Evolutionary conservation across 2,329 filamentous ascomycete genomes (phyloP), one percentile per base, ranked within the genome.

Genomic region (Cladosporium austrohemisphaericum): DNA sequence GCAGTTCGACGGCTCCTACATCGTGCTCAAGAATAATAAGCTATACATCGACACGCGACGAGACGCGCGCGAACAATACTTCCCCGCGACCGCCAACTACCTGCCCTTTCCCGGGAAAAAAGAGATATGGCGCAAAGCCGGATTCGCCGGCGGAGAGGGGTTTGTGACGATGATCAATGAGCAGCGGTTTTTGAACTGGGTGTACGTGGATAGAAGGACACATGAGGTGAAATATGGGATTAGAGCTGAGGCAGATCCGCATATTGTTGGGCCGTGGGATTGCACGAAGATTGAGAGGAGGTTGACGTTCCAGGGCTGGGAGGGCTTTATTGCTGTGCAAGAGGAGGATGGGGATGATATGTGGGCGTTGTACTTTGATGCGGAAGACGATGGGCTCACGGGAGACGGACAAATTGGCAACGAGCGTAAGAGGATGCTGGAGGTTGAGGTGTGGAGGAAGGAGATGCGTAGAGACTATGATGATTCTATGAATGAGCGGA

Each of bases 381-480:
- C 31, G 13, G 47, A 55, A 10, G 55, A 57, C 28, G 52, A 57
- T 32, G 54, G 47, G 3, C 20, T 57, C 22, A 44, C 40, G 19
- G 51, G 57, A 8, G 49, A 58, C 7, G 56, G 52, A 3, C 54
- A 55, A 25, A 52, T 59, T 6, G 61, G 62, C 5, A 57, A 50
- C 1, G 40, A 57, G 26, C 54, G 48, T n/a, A 59, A 60, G 47
- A 54, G 58, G 22, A 64, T 62, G 60, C 47, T 67, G n/a, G 56
- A 62, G 33, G 50, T 65, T 14, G 60, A 64, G 37, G 50, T 66
- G 1, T 63, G 56, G 59, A 38, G 64, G 50, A 61, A 58, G 23
- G 64, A 67, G 52, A 49, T 57, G 40, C 51, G 54, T 18, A 49
- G 52, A 11, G 60, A 61, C 19, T 49, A 54, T 5, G 54, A 59